A percentile compares a stretch with the other conserved stretches of the same genome.
These are phyloP conservation scores for Anthracocystis walkeri DNA, from an alignment of 1,284 basidiomycete genomes.

Conservation along the genomic window DNA sequence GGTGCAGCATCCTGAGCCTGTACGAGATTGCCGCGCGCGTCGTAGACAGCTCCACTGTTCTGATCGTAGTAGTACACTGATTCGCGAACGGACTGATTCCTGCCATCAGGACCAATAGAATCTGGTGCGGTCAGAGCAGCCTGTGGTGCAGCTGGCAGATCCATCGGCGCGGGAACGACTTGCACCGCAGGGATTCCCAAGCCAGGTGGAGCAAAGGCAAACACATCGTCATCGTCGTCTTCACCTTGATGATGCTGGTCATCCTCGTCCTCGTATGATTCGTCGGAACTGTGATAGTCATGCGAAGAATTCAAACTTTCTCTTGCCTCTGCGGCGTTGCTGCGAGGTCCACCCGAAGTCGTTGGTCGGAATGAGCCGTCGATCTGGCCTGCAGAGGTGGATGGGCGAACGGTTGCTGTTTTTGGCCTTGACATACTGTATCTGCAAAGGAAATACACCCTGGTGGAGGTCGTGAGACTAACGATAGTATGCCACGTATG, in stretches of 20 bases:
- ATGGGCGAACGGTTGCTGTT: slow-evolving; percentile 17
- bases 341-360: slow-evolving; percentile 9
- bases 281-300: slow-evolving; percentile 2
- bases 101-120: neutral
- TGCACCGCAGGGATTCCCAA: slow-evolving; percentile 11
- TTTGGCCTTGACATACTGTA: slow-evolving; percentile 31
- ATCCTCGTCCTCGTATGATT: neutral
- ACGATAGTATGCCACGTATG: too few species aligned
- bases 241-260: slow-evolving; percentile 12
- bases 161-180: slow-evolving; percentile 16
- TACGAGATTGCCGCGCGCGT: slow-evolving; percentile 19
- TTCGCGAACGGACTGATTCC: neutral
- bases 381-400: slow-evolving; percentile 19
- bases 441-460: too few species aligned
- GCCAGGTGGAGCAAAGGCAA: slow-evolving; percentile 46
- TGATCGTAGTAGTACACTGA: slow-evolving; percentile 43
- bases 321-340: neutral
- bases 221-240: slow-evolving; percentile 42
- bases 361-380: slow-evolving; percentile 9
- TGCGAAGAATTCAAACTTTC: slow-evolving; percentile 1
- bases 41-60: slow-evolving; percentile 31
- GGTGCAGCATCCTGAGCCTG: slow-evolving; percentile 4
- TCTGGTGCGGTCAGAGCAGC: slow-evolving; percentile 7
- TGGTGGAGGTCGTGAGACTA: too few species aligned
- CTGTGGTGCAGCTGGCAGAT: slow-evolving; percentile 1